These are phyloP conservation scores for Plantago elongata DNA, from an alignment of 257 asterid genomes.

Conservation along the genomic window DNA sequence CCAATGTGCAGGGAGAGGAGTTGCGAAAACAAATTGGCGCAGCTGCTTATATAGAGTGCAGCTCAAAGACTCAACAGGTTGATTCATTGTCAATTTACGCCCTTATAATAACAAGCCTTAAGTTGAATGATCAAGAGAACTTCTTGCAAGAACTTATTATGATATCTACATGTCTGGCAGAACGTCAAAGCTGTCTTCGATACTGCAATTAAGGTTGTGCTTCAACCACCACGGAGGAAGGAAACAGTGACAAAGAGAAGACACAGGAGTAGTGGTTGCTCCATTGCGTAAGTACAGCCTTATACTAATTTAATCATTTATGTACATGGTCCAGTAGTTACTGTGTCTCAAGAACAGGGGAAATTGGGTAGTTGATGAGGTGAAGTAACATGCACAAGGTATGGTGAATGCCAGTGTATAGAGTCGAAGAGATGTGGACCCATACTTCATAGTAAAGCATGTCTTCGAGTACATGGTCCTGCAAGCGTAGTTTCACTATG, in stretches of 20 bases:
- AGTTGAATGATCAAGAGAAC: neutral
- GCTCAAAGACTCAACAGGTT: slow-evolving; percentile 99
- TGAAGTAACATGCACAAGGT: neutral
- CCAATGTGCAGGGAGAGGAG: slow-evolving; percentile 72
- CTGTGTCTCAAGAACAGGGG: neutral
- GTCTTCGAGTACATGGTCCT: too few relatives aligned
- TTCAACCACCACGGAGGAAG: slow-evolving; percentile 87
- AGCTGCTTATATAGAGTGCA: slow-evolving; percentile 91
- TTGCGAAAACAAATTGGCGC: slow-evolving; percentile 95
- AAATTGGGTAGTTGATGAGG: neutral
- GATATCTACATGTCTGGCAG: slow-evolving; percentile 26
- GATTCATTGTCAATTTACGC: neutral
- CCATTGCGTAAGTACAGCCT: slow-evolving; percentile 61
- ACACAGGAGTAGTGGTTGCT: slow-evolving; percentile 58
- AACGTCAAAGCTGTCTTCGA: slow-evolving; percentile 95
- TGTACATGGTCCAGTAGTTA: neutral
- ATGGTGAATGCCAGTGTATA: too few relatives aligned
- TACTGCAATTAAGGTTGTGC: slow-evolving; percentile 88
- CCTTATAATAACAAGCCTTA: neutral
- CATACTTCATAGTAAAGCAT: too few relatives aligned
- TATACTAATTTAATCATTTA: neutral
- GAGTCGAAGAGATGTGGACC: too few relatives aligned
- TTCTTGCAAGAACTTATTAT: slow-evolving; percentile 10
- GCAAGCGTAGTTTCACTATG: too few relatives aligned
- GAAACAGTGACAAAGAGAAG: slow-evolving; percentile 57